Evolutionary conservation across 371 early-diverging fungal genomes (phyloP).

Genomic region (Catenaria anguillulae): DNA sequence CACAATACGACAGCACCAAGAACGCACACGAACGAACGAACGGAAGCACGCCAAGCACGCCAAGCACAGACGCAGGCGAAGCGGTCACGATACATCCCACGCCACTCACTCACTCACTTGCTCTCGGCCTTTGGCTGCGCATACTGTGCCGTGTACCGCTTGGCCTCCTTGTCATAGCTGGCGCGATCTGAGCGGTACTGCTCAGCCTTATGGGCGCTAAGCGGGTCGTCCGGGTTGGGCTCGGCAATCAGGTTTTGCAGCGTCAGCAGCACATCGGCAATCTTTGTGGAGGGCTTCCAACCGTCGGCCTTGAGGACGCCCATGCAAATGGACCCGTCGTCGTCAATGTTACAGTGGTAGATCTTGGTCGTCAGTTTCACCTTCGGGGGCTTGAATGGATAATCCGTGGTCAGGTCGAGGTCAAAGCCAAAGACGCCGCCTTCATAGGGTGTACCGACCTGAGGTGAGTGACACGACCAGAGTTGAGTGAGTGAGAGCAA

Average conservation of each 20-base stretch:
- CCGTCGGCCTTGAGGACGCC: constrained; percentile 67
- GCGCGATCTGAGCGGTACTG: constrained; percentile 52
- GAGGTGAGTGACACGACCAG: too few species aligned
- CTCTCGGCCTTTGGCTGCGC: constrained; percentile 13
- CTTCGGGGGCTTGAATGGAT: constrained; percentile 86
- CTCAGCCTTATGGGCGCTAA: constrained; percentile 67
- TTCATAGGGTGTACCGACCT: constrained; percentile 51
- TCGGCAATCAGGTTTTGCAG: constrained; percentile 53
- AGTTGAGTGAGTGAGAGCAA: not conserved
- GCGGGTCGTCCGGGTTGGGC: constrained; percentile 86
- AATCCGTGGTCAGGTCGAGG: constrained; percentile 64
- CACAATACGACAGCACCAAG: too few species aligned
- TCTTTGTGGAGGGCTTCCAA: constrained; percentile 87
- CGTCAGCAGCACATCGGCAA: constrained; percentile 57
- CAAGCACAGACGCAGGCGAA: too few species aligned
- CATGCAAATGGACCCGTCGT: constrained; percentile 62
- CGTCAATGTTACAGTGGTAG: constrained; percentile 90
- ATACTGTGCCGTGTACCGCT: constrained; percentile 68
- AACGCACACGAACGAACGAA: too few species aligned
- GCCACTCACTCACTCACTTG: too few species aligned
- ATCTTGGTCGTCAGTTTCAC: constrained; percentile 72
- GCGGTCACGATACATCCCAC: too few species aligned
- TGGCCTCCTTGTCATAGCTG: constrained; percentile 61
- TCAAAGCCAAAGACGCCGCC: constrained; percentile 70
- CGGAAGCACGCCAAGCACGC: too few species aligned